Base-by-base conservation (phyloP, 257 asterid genomes). In the Jacaranda mimosifolia region DNA sequence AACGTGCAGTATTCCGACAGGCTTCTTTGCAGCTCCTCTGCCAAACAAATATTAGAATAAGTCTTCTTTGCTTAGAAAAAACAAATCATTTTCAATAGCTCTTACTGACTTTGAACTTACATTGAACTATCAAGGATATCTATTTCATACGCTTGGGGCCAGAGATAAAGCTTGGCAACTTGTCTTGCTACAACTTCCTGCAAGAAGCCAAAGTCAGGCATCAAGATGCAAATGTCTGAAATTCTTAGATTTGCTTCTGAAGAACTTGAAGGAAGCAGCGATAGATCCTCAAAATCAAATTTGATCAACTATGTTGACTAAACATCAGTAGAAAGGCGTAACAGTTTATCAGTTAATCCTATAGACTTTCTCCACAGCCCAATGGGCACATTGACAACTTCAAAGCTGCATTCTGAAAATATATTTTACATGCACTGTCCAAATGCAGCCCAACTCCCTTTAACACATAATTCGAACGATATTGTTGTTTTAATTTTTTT, bases 1-100 rank as follows among this genome's bases (percentile, higher is more conserved):
- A 48, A 90, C 98, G 39, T 86, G 93, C 53, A 94, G 85, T 80
- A 94, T 92, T 63, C 98, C 98, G 0, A 94, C 89, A 3, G 98
- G 96, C 86, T 92, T 94, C 89, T 85, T 89, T 42, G 85, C 83
- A 68, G 94, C 93, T 79, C 90, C 91, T 74, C 97, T 91, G 82
- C 58, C 12, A 17, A 38, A 63, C 58, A 26, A 63, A 68, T 32
- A 26, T 68, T 49, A 18, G 11, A 57, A 76, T 15, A 45, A 66
- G 35, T 36, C 75, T 40, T 48, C 56, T 59, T 46, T 58, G 12
- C 62, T 78, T 42, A 52, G 32, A 48, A 46, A 26, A 17, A 48
- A 19, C 39, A 35, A 13, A 69, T 35, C 60, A 68, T 13, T 51
- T 38, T 58, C 72, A 18, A 64, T 53, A 76, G 77, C 64, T 74